A percentile compares a stretch with the other conserved stretches of the same genome.
Conservation (phyloP, 441 rosid species). For the Mallotus repandus region DNA sequence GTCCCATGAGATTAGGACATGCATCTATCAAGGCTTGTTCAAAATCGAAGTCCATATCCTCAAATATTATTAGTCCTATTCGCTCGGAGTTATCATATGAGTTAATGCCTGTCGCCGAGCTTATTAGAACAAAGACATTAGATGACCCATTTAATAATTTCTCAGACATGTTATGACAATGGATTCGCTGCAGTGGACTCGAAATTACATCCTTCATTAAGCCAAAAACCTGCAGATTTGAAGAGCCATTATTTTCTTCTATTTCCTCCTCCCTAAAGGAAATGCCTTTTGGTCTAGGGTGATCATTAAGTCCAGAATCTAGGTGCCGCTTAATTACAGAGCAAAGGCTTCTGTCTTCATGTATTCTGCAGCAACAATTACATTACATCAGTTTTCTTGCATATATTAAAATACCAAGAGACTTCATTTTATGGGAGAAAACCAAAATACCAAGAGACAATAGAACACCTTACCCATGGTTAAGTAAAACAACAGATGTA, state of each 20-base stretch:
- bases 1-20: slow-evolving; percentile 58
- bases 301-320: slow-evolving; percentile 54
- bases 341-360: slow-evolving; percentile 55
- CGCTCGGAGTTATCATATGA: slow-evolving; percentile 15
- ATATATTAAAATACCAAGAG: neutral
- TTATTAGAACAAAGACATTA: slow-evolving; percentile 21
- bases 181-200: slow-evolving; percentile 27
- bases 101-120: slow-evolving; percentile 15
- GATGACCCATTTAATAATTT: slow-evolving; percentile 19
- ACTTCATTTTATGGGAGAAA: neutral
- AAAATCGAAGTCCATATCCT: slow-evolving; percentile 51
- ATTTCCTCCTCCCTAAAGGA: slow-evolving; percentile 64
- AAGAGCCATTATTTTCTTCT: slow-evolving; percentile 40
- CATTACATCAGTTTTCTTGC: neutral
- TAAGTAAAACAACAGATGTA: slow-evolving; percentile 52
- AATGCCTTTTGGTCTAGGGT: slow-evolving; percentile 38
- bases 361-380: slow-evolving; percentile 41
- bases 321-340: slow-evolving; percentile 65
- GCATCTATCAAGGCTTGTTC: slow-evolving; percentile 65
- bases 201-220: slow-evolving; percentile 31
- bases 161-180: slow-evolving; percentile 20
- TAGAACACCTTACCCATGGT: slow-evolving; percentile 53
- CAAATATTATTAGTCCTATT: slow-evolving; percentile 21
- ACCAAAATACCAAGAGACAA: neutral
- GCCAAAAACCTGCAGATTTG: slow-evolving; percentile 48